Conservation (phyloP, 2,329 filamentous ascomycete genomes). For the Microcyclosporella mali region DNA sequence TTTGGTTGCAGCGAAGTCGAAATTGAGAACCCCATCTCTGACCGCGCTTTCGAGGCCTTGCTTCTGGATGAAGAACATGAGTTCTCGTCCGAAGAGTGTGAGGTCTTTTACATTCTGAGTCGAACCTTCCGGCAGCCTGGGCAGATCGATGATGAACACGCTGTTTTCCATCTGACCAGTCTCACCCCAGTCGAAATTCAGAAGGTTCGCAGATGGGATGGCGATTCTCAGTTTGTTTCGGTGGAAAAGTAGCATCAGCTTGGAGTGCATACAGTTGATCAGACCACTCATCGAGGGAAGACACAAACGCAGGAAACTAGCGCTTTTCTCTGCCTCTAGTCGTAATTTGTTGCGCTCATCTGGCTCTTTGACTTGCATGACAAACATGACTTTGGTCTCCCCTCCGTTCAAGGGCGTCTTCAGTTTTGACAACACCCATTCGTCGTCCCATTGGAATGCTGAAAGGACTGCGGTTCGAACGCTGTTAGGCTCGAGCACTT, state of each 20-base stretch:
- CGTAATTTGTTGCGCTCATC: constrained; percentile 32
- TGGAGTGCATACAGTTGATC: constrained; percentile 81
- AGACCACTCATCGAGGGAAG: constrained; percentile 75
- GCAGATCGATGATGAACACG: constrained; percentile 88
- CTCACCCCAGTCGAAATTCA: constrained; percentile 85
- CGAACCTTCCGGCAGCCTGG: constrained; percentile 43
- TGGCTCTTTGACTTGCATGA: constrained; percentile 53
- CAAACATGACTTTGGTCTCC: constrained; percentile 46
- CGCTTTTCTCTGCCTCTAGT: constrained; percentile 24
- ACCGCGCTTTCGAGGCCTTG: constrained; percentile 60
- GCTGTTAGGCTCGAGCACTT: constrained; percentile 67
- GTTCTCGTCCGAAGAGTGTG: constrained; percentile 56
- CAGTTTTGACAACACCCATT: constrained; percentile 60
- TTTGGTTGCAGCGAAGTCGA: constrained; percentile 72
- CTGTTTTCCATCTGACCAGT: constrained; percentile 78
- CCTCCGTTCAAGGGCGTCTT: constrained; percentile 57
- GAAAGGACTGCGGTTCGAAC: constrained; percentile 75
- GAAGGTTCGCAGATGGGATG: constrained; percentile 80
- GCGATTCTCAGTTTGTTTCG: constrained; percentile 67
- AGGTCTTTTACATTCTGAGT: constrained; percentile 28
- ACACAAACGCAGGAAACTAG: constrained; percentile 54
- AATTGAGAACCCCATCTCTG: constrained; percentile 62
- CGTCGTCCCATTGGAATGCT: constrained; percentile 78
- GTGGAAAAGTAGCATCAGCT: constrained; percentile 85
- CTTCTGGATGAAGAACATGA: constrained; percentile 63